These are phyloP conservation scores for Mycena epipterygia DNA, from an alignment of 768 basidiomycete genomes.

Conservation along the genomic window DNA sequence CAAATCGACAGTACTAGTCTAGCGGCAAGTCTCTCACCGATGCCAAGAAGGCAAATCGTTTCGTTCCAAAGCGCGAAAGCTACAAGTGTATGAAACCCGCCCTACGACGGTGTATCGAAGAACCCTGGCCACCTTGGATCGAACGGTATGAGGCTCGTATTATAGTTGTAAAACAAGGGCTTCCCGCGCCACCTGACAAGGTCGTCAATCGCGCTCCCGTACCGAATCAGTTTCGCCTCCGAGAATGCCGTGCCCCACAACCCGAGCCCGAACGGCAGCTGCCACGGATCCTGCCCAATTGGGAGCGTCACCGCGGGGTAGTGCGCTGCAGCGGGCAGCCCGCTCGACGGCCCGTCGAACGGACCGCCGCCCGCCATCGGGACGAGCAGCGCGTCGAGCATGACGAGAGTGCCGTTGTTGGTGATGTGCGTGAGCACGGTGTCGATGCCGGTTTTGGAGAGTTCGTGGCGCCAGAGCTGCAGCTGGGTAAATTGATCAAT, in stretches of 20 bases:
- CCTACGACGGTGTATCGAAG: background rate
- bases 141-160: background rate
- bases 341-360: conserved; percentile 14
- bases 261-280: conserved; percentile 17
- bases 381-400: conserved; percentile 20
- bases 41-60: no score
- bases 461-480: conserved; percentile 23
- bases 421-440: conserved; percentile 13
- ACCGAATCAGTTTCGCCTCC: conserved; percentile 16
- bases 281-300: conserved; percentile 20
- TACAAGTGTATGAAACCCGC: no score
- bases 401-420: background rate
- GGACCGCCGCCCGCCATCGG: conserved; percentile 15
- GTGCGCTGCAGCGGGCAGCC: conserved; percentile 18
- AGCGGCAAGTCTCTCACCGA: no score
- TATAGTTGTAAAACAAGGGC: background rate
- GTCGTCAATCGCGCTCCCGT: conserved; percentile 21
- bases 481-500: background rate
- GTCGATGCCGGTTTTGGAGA: conserved; percentile 21
- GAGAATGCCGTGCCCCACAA: conserved; percentile 21
- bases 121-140: conserved; percentile 13
- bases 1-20: no score
- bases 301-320: conserved; percentile 21
- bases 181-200: conserved; percentile 16
- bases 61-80: no score